Evolutionary conservation across 345 rosid species (phyloP), one percentile per base, ranked within the genome.

Genomic region (Fremontodendron californicum): DNA sequence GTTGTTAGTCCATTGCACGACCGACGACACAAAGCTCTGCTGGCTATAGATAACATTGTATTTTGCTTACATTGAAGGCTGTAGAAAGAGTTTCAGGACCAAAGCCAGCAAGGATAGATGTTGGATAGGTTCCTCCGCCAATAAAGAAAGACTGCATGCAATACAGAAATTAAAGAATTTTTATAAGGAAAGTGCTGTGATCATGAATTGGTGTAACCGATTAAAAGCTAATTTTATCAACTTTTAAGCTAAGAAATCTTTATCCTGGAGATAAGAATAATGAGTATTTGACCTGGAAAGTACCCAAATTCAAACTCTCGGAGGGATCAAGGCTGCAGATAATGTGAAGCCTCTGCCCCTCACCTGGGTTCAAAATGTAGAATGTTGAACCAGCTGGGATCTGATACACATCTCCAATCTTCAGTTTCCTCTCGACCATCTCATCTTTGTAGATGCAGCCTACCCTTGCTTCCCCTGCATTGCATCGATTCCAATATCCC

Each of bases 401-500:
- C 78, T 86, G 70, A 49, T 86, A 92, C 21, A 92, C 77, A 71
- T 96, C 99, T 1, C 97, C 94, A 0, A 37, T 78, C 84, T 87
- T 87, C 77, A 93, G 33, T 23, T 54, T 54, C 82, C 82, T 86
- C 70, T 93, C 96, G 19, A 82, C 90, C 35, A 89, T 81, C 37
- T 87, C 86, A 42, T 85, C 85, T 40, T 76, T 79, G 85, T 86
- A 87, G 31, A 91, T 87, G 52, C 81, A 81, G 77, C 97, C 99
- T 73, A 96, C 75, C 54, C 71, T 89, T 19, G 97, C 97, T 84
- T 93, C 95, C 71, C 99, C 98, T 92, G 88, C 81, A n/a, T n/a
- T n/a, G n/a, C 35, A 81, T 62, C 61, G 46, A 49, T 63, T 77
- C 71, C 60, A 21, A 65, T 8, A 25, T 6, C 58, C 35, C 46